Base-by-base conservation (phyloP, 805 yeast species). In the Huiozyma sinensis region DNA sequence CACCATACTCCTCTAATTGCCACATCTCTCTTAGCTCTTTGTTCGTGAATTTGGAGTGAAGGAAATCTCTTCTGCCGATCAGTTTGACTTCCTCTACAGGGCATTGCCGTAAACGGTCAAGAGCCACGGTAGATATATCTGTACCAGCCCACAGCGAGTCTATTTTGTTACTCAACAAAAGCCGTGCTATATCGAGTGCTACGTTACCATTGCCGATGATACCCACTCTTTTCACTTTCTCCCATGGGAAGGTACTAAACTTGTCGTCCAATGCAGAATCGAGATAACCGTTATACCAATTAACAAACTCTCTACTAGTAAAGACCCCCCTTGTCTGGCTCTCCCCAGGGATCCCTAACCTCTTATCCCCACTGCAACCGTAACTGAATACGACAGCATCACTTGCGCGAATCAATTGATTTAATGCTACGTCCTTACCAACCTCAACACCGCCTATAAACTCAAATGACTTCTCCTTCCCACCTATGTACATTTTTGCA, bases 161-260 rank as follows among this genome's bases (percentile, higher is more conserved):
- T 0, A 81, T 75, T 5, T 47, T 44, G 41, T 51, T 55, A 37
- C 81, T 79, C 44, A 89, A 61, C 32, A 92, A 65, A 1, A 92
- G 70, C 43, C 98, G 68, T 1, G 95, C 87, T 5, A 92, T 77
- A 60, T 92, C 98, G 47, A 92, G 66, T 0, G 97, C 95, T 12
- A 92, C 98, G 58, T 92, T 92, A 39, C 98, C 98, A 61, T 89
- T 90, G 6, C 99, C 99, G n/a, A 92, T 74, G 31, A 92, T 81
- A 0, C 83, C 76, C 1, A 87, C 95, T 34, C 72, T 69, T 47
- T 75, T 72, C 3, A 80, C 79, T 30, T 72, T 64, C 2, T 71
- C 70, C 53, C 90, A 68, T n/a, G 79, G 78, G 5, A 86, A 83
- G 17, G 69, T 63, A 11, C 70, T 58, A 24, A 64, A 55, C 38